Conservation (phyloP, 352 stramenopile species). For the Phytophthora sp. region DNA sequence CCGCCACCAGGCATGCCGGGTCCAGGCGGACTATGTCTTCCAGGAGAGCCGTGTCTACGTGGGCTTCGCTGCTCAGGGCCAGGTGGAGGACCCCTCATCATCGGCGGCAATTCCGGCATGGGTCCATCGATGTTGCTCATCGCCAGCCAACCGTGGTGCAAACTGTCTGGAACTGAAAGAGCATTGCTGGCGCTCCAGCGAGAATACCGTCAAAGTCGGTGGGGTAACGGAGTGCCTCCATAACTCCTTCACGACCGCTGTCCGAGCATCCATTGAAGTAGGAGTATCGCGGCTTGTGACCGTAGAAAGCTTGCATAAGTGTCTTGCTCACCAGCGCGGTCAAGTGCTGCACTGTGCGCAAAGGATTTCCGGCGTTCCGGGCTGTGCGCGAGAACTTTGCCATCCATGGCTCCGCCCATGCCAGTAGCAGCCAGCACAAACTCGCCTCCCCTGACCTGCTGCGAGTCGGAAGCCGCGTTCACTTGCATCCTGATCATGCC, state of each 20-base stretch:
- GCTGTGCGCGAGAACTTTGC: constrained; percentile 32
- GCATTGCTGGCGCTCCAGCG: constrained; percentile 39
- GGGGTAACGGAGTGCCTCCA: constrained; percentile 43
- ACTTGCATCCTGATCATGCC: constrained; percentile 36
- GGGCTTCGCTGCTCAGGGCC: constrained; percentile 3
- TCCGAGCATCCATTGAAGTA: constrained; percentile 55
- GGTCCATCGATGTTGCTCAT: constrained; percentile 36
- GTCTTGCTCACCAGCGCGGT: constrained; percentile 42
- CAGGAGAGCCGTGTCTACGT: not conserved
- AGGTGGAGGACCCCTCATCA: constrained; percentile 15
- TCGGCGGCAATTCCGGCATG: constrained; percentile 23
- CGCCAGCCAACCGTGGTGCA: constrained; percentile 42
- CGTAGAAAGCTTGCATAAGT: constrained; percentile 43
- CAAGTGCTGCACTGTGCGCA: constrained; percentile 43
- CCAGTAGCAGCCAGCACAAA: constrained; percentile 40
- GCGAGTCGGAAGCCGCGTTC: constrained; percentile 26
- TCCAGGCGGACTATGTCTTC: constrained; percentile 2
- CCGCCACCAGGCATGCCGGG: not conserved
- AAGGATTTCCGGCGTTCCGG: constrained; percentile 32
- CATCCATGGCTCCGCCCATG: constrained; percentile 38
- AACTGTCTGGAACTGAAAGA: constrained; percentile 46
- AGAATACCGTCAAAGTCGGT: constrained; percentile 46
- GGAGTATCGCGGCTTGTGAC: constrained; percentile 34
- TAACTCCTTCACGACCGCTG: constrained; percentile 41
- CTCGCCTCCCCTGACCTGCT: constrained; percentile 26